These are phyloP conservation scores for Raffaelea arxii DNA, from an alignment of 2,329 filamentous ascomycete genomes.

Conservation along the genomic window DNA sequence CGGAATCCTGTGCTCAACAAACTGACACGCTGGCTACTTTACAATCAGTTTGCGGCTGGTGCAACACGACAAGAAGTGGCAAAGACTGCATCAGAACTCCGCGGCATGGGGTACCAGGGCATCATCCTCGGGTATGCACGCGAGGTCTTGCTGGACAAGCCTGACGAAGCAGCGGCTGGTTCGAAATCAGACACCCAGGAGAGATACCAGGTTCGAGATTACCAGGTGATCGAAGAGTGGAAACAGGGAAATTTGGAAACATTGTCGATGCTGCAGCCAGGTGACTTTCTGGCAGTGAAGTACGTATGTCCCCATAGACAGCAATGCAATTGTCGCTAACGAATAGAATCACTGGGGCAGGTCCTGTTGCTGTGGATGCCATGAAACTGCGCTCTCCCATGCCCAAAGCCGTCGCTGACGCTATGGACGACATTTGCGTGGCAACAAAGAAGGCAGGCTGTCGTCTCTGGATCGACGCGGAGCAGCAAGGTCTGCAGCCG, in stretches of 20 bases:
- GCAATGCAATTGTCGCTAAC: too few species aligned
- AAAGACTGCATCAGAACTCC: constrained; percentile 52
- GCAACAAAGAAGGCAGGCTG: constrained; percentile 60
- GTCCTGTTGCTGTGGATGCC: constrained; percentile 57
- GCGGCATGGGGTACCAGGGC: constrained; percentile 67
- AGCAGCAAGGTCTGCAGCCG: constrained; percentile 66
- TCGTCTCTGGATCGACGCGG: constrained; percentile 71
- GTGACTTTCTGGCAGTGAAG: constrained; percentile 58
- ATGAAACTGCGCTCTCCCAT: constrained; percentile 54
- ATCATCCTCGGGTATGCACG: constrained; percentile 76
- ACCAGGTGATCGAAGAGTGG: constrained; percentile 60
- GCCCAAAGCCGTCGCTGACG: constrained; percentile 51
- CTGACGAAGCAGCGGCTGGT: constrained; percentile 30
- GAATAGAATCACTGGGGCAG: constrained; percentile 71
- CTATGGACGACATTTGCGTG: constrained; percentile 66
- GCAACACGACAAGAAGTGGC: constrained; percentile 60
- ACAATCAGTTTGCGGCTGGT: constrained; percentile 82
- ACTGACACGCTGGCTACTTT: constrained; percentile 71
- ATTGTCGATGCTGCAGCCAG: constrained; percentile 58
- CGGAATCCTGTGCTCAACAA: constrained; percentile 60
- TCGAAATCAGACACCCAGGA: too few species aligned
- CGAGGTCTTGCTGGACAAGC: constrained; percentile 62
- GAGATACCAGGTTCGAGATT: too few species aligned
- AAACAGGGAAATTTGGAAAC: constrained; percentile 65
- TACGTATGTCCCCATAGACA: constrained; percentile 23